phyloP scores from a whole-genome alignment of 768 basidiomycete species.

The Xerocomus potaroensis region DNA sequence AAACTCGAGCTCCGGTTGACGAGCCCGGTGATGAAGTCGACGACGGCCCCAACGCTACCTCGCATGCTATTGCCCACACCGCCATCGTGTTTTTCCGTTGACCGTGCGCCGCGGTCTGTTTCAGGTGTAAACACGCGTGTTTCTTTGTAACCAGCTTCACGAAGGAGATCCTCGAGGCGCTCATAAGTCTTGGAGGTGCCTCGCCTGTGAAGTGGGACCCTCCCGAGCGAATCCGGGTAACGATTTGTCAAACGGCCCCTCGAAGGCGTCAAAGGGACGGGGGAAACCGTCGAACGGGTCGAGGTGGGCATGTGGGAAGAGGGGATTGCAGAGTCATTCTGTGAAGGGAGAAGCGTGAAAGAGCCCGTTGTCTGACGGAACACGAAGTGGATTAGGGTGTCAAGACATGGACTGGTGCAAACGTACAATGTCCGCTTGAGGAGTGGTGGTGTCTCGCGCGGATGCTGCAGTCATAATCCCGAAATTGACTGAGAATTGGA shows the following conservation, averaged over 20 bases:
- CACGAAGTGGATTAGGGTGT: conserved; percentile 11
- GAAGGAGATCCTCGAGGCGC: conserved; percentile 77
- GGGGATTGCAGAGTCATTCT: conserved; percentile 4
- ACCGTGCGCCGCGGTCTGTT: conserved; percentile 45
- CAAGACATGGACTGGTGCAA: neutral
- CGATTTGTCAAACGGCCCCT: conserved; percentile 39
- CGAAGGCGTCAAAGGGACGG: conserved; percentile 40
- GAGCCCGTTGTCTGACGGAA: conserved; percentile 12
- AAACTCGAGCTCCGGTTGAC: conserved; percentile 34
- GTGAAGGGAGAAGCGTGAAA: conserved; percentile 6
- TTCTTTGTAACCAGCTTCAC: conserved; percentile 90
- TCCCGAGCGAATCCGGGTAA: conserved; percentile 57
- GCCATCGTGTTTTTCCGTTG: conserved; percentile 24
- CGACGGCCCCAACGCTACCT: conserved; percentile 48
- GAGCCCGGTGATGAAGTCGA: conserved; percentile 62
- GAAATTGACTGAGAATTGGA: conserved; percentile 1
- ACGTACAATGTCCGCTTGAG: conserved; percentile 20
- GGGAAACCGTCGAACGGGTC: neutral
- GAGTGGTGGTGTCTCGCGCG: conserved; percentile 9
- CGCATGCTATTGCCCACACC: conserved; percentile 37
- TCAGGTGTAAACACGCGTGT: conserved; percentile 88
- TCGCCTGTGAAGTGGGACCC: conserved; percentile 71
- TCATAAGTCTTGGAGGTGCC: conserved; percentile 82
- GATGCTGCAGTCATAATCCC: conserved; percentile 16
- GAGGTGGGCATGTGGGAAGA: conserved; percentile 11